Conservation (phyloP, 164 flowering plant species). For the Macadamia integrifolia region DNA sequence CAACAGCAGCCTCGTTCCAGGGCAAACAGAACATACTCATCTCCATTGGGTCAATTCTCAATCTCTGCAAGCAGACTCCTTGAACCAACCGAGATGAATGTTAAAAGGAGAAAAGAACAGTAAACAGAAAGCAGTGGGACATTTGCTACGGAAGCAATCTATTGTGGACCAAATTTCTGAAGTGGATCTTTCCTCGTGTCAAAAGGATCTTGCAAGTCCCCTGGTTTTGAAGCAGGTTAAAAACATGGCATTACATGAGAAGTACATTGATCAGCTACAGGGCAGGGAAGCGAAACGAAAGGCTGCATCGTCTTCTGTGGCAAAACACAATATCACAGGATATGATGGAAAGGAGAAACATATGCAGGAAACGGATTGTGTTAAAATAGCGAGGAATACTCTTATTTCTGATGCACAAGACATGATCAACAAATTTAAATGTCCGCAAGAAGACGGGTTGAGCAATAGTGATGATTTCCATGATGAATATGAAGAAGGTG, state of each 20-base stretch:
- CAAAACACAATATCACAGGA: slow-evolving; percentile 15
- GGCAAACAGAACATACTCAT: slow-evolving; percentile 23
- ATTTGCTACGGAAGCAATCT: slow-evolving; percentile 47
- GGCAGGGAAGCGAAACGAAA: slow-evolving; percentile 64
- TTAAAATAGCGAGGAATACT: slow-evolving; percentile 50
- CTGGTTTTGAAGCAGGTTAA: slow-evolving; percentile 75
- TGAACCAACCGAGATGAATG: slow-evolving; percentile 22
- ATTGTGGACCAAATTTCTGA: slow-evolving; percentile 31
- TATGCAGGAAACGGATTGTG: slow-evolving; percentile 19
- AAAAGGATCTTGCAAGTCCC: slow-evolving; percentile 47
- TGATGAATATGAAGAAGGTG: slow-evolving; percentile 21
- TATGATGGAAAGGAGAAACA: slow-evolving; percentile 12
- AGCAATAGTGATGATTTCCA: slow-evolving; percentile 27
- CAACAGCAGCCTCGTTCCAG: slow-evolving; percentile 50
- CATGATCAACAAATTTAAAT: slow-evolving; percentile 40
- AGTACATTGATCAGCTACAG: slow-evolving; percentile 71
- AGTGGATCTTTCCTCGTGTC: slow-evolving; percentile 50
- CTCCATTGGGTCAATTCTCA: slow-evolving; percentile 24
- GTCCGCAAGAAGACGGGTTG: slow-evolving; percentile 21
- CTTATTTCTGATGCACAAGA: slow-evolving; percentile 48
- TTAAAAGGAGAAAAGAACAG: slow-evolving; percentile 25
- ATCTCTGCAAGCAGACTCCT: slow-evolving; percentile 61
- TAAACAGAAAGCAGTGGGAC: slow-evolving; percentile 48
- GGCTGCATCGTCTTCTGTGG: slow-evolving; percentile 21
- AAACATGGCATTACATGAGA: slow-evolving; percentile 76